Base-by-base conservation (phyloP, 345 rosid species). In the Arabis alpina region DNA sequence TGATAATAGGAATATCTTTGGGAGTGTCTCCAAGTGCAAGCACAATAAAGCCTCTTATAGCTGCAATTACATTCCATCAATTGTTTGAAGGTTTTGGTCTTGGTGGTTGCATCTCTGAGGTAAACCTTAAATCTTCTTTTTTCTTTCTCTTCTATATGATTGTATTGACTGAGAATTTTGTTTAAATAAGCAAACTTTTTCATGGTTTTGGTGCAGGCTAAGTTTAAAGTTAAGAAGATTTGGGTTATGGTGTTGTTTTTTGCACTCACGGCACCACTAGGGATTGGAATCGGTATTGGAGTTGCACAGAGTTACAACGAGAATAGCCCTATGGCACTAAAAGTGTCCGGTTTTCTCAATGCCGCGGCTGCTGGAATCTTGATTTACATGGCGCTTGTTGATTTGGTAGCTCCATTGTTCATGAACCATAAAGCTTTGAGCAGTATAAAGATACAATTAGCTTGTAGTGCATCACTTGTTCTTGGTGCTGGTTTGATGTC, bases 71-170 rank as follows among this genome's bases (percentile, higher is more conserved):
- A 23, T 89, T 89, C 51, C 96, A 89, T 68, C 96, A 89, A 14
- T 75, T 84, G 64, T 89, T 83, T 59, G 92, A 85, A 73, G 92
- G 92, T 36, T 82, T 87, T 78, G 92, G 87, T 8, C 88, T 87
- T 36, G 90, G 96, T 1, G 88, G 92, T 3, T 87, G 90, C 73
- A 81, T 87, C 23, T 16, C 80, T 36, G 86, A 86, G 83, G 87
- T 82, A 73, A 66, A 25, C 2, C 60, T 60, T 7, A 13, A 13
- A 1, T 66, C 16, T 57, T 10, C 10, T 41, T 6, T 15, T 39
- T 1, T 5, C 12, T 27, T 24, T 19, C 24, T n/a, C 32, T 13
- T 39, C 0, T 54, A 36, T 8, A 44, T 63, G 62, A 53, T 34
- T 62, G 1, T 39, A 42, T 34, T 5, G 1, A 49, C 8, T n/a